Evolutionary conservation across 1,284 basidiomycete species (phyloP), one percentile per base, ranked within the genome.

Genomic region (Malassezia yamatoensis): DNA sequence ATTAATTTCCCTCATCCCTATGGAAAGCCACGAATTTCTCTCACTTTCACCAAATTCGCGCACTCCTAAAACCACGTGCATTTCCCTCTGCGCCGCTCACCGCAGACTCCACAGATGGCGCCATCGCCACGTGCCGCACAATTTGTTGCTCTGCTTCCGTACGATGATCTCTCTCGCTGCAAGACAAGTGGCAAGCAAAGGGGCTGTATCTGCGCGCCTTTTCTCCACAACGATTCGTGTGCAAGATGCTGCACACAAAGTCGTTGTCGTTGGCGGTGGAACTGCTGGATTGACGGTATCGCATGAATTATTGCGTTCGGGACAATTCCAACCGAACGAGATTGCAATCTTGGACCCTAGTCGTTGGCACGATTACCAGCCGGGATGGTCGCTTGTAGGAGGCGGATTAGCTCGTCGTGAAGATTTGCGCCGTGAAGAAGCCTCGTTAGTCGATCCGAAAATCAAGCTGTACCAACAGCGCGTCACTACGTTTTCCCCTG

Each of bases 351-450:
- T 70, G 20, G 68, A 72, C 49, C 63, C 66, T 16, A 63, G 65
- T 34, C 49, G 63, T 21, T 64, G 49, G 46, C 69, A 72, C 51
- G 55, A 72, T 64, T 72, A 72, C 46, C 69, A 72, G 55, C 69
- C 69, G 5, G 69, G 69, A 61, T 89, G 88, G 90, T 94, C 91
- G 2, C 82, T 96, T 21, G 90, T 91, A 39, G 91, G 90, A 24
- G 81, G 87, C 29, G 93, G 93, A 36, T 80, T 96, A 20, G 77
- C 77, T 41, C 56, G 72, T 58, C 83, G 85, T 67, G 75, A 81
- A 48, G 85, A 86, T 62, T 85, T 87, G 64, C 82, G 84, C 53
- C 81, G 82, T 32, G 82, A 82, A 5, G 79, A 94, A 20, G 43
- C 51, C n/a, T 62, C 61, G 36, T 61, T 68, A 8, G 49, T 68